phyloP scores from a whole-genome alignment of 2,329 filamentous ascomycete genomes.

The Neodidymelliopsis sp. region DNA sequence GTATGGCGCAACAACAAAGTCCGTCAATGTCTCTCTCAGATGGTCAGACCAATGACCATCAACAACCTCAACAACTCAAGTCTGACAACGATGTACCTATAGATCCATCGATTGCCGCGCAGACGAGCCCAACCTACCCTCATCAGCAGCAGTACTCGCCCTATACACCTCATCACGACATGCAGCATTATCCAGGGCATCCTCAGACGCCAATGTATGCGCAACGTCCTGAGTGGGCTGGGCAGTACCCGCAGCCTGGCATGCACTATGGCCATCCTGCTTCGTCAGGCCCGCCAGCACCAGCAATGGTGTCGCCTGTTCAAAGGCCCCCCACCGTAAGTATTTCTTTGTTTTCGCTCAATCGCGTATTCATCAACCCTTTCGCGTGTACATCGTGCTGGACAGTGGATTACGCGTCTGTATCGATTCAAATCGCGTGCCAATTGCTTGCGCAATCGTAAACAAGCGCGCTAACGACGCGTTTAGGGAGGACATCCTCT shows the following conservation, averaged over 20 bases:
- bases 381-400: neutral
- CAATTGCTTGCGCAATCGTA: neutral
- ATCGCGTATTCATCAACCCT: neutral
- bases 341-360: constrained; percentile 26
- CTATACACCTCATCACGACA: constrained; percentile 84
- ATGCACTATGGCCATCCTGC: constrained; percentile 62
- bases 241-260: constrained; percentile 59
- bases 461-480: constrained; percentile 18
- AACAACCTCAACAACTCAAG: constrained; percentile 72
- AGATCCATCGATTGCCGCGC: constrained; percentile 97
- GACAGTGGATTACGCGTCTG: neutral
- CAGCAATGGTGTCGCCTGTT: constrained; percentile 66
- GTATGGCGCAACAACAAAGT: constrained; percentile 99
- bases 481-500: constrained; percentile 60
- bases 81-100: constrained; percentile 98
- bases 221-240: constrained; percentile 74
- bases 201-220: constrained; percentile 69
- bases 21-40: constrained; percentile 89
- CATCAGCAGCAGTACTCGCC: constrained; percentile 83
- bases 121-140: constrained; percentile 89
- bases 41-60: constrained; percentile 75
- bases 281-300: constrained; percentile 63
- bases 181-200: constrained; percentile 76
- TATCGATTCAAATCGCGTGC: neutral
- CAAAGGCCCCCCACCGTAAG: constrained; percentile 69